A percentile compares a stretch with the other conserved stretches of the same genome.
These are phyloP conservation scores for Sinapis alba DNA, from an alignment of 441 rosid species.

Conservation along the genomic window DNA sequence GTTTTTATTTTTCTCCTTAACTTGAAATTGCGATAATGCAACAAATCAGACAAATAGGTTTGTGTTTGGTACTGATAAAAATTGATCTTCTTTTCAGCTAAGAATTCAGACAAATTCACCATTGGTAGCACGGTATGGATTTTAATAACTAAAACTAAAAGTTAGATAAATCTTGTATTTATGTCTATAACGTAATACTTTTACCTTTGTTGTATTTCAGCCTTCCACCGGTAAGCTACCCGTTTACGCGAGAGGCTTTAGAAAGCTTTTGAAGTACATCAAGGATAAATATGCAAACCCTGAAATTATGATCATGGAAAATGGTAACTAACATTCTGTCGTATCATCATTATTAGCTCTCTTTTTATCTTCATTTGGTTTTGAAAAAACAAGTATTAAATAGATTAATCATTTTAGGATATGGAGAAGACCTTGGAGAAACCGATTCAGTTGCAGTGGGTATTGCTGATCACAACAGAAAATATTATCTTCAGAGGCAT, in stretches of 20 bases:
- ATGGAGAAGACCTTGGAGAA: conserved; percentile 18
- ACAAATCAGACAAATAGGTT: neutral
- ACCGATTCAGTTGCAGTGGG: conserved; percentile 3
- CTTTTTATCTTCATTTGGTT: neutral
- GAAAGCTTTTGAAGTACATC: conserved; percentile 32
- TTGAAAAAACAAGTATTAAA: neutral
- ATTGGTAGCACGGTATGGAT: conserved; percentile 36
- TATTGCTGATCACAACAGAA: conserved; percentile 7
- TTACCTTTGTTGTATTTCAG: conserved; percentile 27
- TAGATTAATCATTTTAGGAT: neutral
- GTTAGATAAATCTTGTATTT: neutral
- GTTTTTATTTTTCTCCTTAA: neutral
- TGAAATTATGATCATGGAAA: conserved; percentile 43
- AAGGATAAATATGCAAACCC: conserved; percentile 38
- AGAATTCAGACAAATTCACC: neutral
- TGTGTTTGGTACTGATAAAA: neutral
- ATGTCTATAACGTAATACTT: neutral
- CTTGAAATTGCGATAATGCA: neutral
- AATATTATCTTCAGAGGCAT: conserved; percentile 25
- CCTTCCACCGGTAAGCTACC: conserved; percentile 34
- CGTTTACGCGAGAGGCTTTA: conserved; percentile 42
- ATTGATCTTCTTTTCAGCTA: conserved; percentile 21
- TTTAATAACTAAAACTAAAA: neutral
- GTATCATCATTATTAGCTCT: neutral
- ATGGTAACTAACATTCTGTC: conserved; percentile 37